Percentiles rank a stretch among this genome's conserved stretches.
Conservation (phyloP, 805 yeast species). For the Saccharomycopsis lassenensis region DNA sequence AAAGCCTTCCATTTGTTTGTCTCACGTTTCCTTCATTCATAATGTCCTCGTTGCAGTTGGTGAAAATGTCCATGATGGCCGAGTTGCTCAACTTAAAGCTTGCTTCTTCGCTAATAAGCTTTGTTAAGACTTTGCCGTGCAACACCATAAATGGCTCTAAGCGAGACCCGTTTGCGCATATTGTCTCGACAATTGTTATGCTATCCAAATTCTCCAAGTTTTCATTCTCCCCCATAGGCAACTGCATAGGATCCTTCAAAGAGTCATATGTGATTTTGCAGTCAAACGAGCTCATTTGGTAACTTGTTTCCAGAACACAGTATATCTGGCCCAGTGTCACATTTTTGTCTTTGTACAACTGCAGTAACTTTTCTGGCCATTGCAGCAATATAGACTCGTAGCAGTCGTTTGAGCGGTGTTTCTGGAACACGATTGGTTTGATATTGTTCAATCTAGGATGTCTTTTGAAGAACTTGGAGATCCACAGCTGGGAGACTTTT, state of each 20-base stretch:
- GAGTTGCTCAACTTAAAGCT: slow-evolving; percentile 1
- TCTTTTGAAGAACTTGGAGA: slow-evolving; percentile 15
- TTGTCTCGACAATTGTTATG: slow-evolving; percentile 9
- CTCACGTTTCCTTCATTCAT: slow-evolving; percentile 3
- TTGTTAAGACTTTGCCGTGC: slow-evolving; percentile 8
- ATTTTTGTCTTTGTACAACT: neutral
- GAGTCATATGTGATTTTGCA: slow-evolving; percentile 6
- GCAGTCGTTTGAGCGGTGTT: slow-evolving; percentile 10
- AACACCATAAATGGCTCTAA: slow-evolving; percentile 7
- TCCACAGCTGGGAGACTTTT: slow-evolving; percentile 12
- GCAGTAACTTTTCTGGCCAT: slow-evolving; percentile 7
- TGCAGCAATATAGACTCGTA: slow-evolving; percentile 6
- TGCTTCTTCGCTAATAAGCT: slow-evolving; percentile 1
- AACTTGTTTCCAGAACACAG: slow-evolving; percentile 7
- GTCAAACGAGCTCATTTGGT: neutral
- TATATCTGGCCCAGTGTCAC: slow-evolving; percentile 7
- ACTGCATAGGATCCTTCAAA: slow-evolving; percentile 4
- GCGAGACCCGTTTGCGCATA: slow-evolving; percentile 12
- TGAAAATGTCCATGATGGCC: slow-evolving; percentile 8
- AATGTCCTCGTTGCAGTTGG: slow-evolving; percentile 5
- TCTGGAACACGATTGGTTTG: slow-evolving; percentile 15
- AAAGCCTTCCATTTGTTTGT: slow-evolving; percentile 8
- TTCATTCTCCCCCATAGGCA: neutral
- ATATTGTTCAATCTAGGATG: slow-evolving; percentile 10
- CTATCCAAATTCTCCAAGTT: neutral